These are phyloP conservation scores for Phaeotremella fagi DNA, from an alignment of 768 basidiomycete genomes.

Conservation along the genomic window DNA sequence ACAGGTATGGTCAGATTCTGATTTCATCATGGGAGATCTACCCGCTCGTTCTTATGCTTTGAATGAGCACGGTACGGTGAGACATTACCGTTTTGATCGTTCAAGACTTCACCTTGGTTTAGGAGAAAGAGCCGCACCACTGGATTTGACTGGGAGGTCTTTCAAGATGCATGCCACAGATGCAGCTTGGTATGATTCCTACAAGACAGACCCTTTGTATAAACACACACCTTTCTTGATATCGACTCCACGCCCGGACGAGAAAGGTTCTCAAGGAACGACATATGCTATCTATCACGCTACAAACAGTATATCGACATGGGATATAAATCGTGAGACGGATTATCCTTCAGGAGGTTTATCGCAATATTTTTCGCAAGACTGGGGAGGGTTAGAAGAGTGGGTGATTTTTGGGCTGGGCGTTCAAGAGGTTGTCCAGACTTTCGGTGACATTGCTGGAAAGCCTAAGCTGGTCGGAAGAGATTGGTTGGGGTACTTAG, in stretches of 20 bases:
- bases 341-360: slow-evolving; percentile 44
- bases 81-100: slow-evolving; percentile 22
- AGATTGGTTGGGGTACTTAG: slow-evolving; percentile 43
- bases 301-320: slow-evolving; percentile 32
- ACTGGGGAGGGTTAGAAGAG: slow-evolving; percentile 44
- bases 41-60: slow-evolving; percentile 32
- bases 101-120: slow-evolving; percentile 36
- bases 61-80: slow-evolving; percentile 33
- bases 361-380: slow-evolving; percentile 38
- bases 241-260: slow-evolving; percentile 23
- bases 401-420: slow-evolving; percentile 36
- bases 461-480: slow-evolving; percentile 36
- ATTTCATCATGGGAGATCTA: slow-evolving; percentile 30
- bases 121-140: slow-evolving; percentile 42
- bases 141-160: slow-evolving; percentile 30
- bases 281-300: slow-evolving; percentile 26
- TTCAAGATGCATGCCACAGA: slow-evolving; percentile 38
- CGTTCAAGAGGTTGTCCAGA: slow-evolving; percentile 28
- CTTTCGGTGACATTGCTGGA: slow-evolving; percentile 36
- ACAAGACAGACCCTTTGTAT: slow-evolving; percentile 43
- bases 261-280: slow-evolving; percentile 10
- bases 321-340: slow-evolving; percentile 35
- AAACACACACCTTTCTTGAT: slow-evolving; percentile 47
- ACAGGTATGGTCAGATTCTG: slow-evolving; percentile 28
- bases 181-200: slow-evolving; percentile 40